These are phyloP conservation scores for Salix arbutifolia DNA, from an alignment of 345 rosid genomes.

Conservation along the genomic window DNA sequence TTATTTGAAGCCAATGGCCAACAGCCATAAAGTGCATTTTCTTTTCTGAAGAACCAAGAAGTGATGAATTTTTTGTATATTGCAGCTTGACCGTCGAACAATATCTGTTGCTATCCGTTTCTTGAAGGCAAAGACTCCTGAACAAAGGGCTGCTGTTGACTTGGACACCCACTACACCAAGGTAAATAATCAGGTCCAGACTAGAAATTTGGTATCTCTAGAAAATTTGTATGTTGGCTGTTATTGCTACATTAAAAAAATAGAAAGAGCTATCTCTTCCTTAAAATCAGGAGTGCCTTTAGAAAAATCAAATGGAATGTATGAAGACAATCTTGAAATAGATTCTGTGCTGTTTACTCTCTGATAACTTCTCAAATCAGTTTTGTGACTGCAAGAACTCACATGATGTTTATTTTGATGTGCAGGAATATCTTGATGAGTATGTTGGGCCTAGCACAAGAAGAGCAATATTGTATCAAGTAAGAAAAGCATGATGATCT, in stretches of 20 bases:
- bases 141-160: conserved; percentile 95
- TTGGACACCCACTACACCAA: conserved; percentile 89
- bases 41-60: background rate
- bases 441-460: conserved; percentile 55
- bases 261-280: background rate
- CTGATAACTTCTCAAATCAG: background rate
- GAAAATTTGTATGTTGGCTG: background rate
- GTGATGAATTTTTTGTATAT: conserved; percentile 4
- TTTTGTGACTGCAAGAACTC: background rate
- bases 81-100: conserved; percentile 63
- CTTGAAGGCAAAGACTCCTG: conserved; percentile 79
- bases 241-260: background rate
- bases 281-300: background rate
- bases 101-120: conserved; percentile 82
- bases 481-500: conserved; percentile 24
- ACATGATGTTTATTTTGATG: conserved; percentile 4
- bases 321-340: background rate
- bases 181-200: conserved; percentile 28
- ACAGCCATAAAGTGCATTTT: background rate
- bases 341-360: background rate
- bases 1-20: background rate
- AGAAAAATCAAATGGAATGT: background rate
- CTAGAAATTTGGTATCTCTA: background rate
- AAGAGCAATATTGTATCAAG: conserved; percentile 70
- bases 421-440: conserved; percentile 83